A percentile compares a stretch with the other conserved stretches of the same genome.
These are phyloP conservation scores for Triticum monococcum DNA, from an alignment of 176 grass and related monocot genomes.

Conservation along the genomic window DNA sequence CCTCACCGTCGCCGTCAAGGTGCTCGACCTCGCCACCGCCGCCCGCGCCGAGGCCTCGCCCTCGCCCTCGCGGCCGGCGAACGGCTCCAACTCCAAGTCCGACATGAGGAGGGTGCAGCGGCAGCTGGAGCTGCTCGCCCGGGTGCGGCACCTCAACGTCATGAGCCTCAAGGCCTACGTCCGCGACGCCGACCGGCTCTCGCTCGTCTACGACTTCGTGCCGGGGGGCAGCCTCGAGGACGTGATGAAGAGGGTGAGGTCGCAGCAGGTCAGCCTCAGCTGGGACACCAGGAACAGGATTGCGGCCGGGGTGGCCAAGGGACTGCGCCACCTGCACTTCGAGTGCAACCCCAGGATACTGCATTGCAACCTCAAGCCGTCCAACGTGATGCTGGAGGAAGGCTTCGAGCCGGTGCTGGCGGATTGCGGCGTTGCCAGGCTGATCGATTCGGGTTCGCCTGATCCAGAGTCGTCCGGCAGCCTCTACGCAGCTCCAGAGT, in stretches of 20 bases:
- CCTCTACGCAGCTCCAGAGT: constrained; percentile 75
- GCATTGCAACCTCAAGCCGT: constrained; percentile 75
- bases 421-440: constrained; percentile 65
- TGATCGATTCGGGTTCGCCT: constrained; percentile 37
- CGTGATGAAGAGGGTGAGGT: constrained; percentile 76
- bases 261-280: constrained; percentile 63
- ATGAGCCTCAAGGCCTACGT: constrained; percentile 83
- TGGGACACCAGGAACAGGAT: constrained; percentile 86
- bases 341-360: constrained; percentile 69
- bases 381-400: constrained; percentile 88
- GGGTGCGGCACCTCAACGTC: constrained; percentile 72
- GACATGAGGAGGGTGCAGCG: constrained; percentile 85
- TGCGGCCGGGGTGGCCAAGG: constrained; percentile 73
- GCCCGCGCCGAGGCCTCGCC: constrained; percentile 32
- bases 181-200: constrained; percentile 65
- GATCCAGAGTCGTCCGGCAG: constrained; percentile 42
- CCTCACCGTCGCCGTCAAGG: constrained; percentile 76
- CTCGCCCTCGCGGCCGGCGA: constrained; percentile 30
- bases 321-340: constrained; percentile 83
- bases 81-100: constrained; percentile 65
- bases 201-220: constrained; percentile 69
- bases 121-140: constrained; percentile 68
- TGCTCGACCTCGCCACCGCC: constrained; percentile 23
- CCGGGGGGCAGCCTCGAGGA: constrained; percentile 85
- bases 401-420: constrained; percentile 66